Base-by-base conservation (phyloP, 805 yeast genomes). In the Jamesozyma rosinii region DNA sequence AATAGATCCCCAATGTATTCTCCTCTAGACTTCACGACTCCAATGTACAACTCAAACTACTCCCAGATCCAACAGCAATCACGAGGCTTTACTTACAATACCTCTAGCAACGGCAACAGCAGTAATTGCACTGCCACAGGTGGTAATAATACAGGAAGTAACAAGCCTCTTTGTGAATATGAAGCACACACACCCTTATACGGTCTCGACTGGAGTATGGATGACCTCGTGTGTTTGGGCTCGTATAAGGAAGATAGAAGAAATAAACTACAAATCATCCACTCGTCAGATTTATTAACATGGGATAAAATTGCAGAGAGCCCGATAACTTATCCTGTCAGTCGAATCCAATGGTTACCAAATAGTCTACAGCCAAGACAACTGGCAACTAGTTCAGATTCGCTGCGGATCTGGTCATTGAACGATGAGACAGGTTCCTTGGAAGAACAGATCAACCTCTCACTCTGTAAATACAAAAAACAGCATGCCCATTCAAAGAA, bases 181-280 rank as follows among this genome's bases (percentile, higher is more conserved):
- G 55, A 57, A 37, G 48, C 59, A 3, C 44, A 48, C 35, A 53
- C 50, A 22, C 65, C 64, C 3, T 46, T 62, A 15, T 62, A 51
- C 44, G 65, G 56, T 8, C 36, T 61, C 21, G 64, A 60, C 42
- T 62, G 66, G 66, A 57, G 59, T 40, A 43, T 40, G 21, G 62
- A 60, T 32, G 65, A 62, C 44, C 49, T 53, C 19, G 58, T 61
- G 10, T 53, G 60, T 18, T 38, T 62, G 20, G 61, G 66, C 11
- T 75, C 95, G 0, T 86, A 79, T 58, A 75, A 83, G 45, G 97
- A 89, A 59, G 95, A 86, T 40, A 67, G 77, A 22, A 67, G 71
- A 34, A 89, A 89, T 63, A 75, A 76, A 50, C 59, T 88, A 21
- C 79, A 78, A 54, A 61, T 82, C 1, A 49, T 74, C 9, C 62